Percentiles rank a stretch among this genome's conserved stretches.
These are phyloP conservation scores for Aphanomyces invadans DNA, from an alignment of 352 stramenopile species.

Conservation along the genomic window DNA sequence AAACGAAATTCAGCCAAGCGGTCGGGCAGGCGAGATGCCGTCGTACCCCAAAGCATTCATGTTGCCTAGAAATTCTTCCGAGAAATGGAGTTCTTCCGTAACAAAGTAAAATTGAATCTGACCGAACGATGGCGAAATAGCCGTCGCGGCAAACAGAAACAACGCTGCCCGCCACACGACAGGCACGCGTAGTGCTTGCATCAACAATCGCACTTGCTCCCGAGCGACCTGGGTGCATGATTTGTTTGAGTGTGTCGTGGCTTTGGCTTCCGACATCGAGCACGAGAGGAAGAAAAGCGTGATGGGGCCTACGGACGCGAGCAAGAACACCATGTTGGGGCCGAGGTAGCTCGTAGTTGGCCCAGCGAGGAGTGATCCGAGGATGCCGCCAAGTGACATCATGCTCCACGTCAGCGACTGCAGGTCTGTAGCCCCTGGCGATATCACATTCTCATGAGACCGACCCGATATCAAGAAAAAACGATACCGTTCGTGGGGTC, in stretches of 20 bases:
- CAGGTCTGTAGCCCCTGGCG: constrained; percentile 81
- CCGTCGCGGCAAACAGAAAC: constrained; percentile 93
- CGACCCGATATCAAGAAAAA: background rate
- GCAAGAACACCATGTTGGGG: constrained; percentile 88
- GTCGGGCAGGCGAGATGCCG: too few relatives aligned
- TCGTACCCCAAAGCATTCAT: constrained; percentile 64
- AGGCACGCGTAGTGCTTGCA: constrained; percentile 28
- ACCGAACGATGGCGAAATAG: constrained; percentile 88
- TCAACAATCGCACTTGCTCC: constrained; percentile 11
- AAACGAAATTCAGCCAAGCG: too few relatives aligned
- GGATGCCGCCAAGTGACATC: constrained; percentile 87
- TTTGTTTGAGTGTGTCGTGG: background rate
- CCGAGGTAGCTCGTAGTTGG: constrained; percentile 86
- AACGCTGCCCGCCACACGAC: constrained; percentile 94
- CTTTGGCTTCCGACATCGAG: constrained; percentile 79
- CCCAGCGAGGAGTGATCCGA: constrained; percentile 89
- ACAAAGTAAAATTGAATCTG: constrained; percentile 95
- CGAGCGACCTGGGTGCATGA: background rate
- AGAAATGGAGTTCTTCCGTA: constrained; percentile 92
- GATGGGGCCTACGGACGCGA: constrained; percentile 85
- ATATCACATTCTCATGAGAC: constrained; percentile 24
- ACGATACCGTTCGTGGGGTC: constrained; percentile 52
- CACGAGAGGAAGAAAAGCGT: constrained; percentile 85
- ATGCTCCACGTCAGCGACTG: constrained; percentile 93
- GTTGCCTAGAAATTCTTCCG: constrained; percentile 91